A percentile compares a stretch with the other conserved stretches of the same genome.
These are phyloP conservation scores for Termitomyces sp. DNA, from an alignment of 1,284 basidiomycete species.

Conservation along the genomic window DNA sequence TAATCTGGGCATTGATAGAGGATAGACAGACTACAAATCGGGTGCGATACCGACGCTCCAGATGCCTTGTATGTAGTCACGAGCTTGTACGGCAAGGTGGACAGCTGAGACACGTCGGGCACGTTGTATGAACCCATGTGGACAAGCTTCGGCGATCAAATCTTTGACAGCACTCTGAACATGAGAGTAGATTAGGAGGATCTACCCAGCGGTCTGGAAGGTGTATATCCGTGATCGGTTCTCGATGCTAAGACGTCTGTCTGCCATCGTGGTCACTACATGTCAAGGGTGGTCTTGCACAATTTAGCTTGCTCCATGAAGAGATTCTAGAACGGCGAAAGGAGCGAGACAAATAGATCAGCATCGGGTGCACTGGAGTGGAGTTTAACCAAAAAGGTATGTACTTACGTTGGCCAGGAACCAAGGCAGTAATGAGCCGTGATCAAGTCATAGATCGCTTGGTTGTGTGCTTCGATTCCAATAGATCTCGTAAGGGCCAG, in stretches of 20 bases:
- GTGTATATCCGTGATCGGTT: conserved; percentile 3
- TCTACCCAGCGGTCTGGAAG: not conserved
- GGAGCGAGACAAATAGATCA: not conserved
- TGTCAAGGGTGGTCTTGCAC: not conserved
- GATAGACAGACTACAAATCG: conserved; percentile 3
- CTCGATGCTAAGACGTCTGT: not conserved
- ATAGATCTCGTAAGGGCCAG: not conserved
- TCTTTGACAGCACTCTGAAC: not conserved
- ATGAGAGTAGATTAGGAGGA: not conserved
- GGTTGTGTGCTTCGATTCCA: not conserved
- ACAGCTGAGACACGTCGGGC: not conserved
- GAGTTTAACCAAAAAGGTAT: not conserved
- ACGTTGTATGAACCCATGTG: not conserved
- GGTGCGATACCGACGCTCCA: not conserved
- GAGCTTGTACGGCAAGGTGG: too few species aligned
- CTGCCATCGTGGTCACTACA: too few species aligned
- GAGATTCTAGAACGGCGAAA: not conserved
- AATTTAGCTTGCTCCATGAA: not conserved
- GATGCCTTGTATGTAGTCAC: not conserved
- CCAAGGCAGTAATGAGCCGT: not conserved
- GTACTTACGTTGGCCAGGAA: not conserved
- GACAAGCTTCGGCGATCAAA: conserved; percentile 3
- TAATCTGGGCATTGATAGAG: conserved; percentile 7
- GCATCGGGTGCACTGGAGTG: not conserved
- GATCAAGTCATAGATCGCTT: not conserved